These are phyloP conservation scores for Globisporangium echinulatum DNA, from an alignment of 352 stramenopile genomes.

Conservation along the genomic window DNA sequence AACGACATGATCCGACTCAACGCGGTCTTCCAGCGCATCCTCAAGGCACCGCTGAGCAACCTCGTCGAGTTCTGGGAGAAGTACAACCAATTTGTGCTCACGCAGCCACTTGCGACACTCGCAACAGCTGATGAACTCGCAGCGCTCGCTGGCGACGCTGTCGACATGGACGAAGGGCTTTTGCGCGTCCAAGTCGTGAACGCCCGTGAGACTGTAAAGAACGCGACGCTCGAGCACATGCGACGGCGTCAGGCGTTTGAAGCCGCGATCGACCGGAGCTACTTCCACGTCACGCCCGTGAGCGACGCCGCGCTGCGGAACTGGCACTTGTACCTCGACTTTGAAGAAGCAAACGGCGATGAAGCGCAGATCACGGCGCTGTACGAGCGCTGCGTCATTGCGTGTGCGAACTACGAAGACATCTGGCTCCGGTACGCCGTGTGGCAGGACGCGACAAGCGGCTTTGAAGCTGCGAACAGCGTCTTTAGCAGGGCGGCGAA, in stretches of 20 bases:
- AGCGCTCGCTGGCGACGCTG: slow-evolving; percentile 39
- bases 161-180: slow-evolving; percentile 65
- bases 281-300: slow-evolving; percentile 78
- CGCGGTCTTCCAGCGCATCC: slow-evolving; percentile 75
- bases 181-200: slow-evolving; percentile 82
- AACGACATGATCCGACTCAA: slow-evolving; percentile 80
- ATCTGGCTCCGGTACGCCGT: slow-evolving; percentile 70
- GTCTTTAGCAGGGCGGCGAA: slow-evolving; percentile 56
- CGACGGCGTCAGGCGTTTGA: slow-evolving; percentile 64
- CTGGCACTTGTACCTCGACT: slow-evolving; percentile 78
- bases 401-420: slow-evolving; percentile 79
- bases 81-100: slow-evolving; percentile 80
- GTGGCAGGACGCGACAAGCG: slow-evolving; percentile 49
- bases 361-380: slow-evolving; percentile 45
- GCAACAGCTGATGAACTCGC: slow-evolving; percentile 60
- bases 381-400: slow-evolving; percentile 78
- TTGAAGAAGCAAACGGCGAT: slow-evolving; percentile 56
- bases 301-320: slow-evolving; percentile 61
- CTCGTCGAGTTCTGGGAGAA: slow-evolving; percentile 82
- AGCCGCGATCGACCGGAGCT: slow-evolving; percentile 70
- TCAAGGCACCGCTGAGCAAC: slow-evolving; percentile 65
- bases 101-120: slow-evolving; percentile 55
- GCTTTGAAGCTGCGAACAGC: slow-evolving; percentile 55
- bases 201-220: slow-evolving; percentile 63
- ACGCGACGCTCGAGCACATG: slow-evolving; percentile 56